These are phyloP conservation scores for Metschnikowia santaceciliae DNA, from an alignment of 805 yeast genomes.

Conservation along the genomic window DNA sequence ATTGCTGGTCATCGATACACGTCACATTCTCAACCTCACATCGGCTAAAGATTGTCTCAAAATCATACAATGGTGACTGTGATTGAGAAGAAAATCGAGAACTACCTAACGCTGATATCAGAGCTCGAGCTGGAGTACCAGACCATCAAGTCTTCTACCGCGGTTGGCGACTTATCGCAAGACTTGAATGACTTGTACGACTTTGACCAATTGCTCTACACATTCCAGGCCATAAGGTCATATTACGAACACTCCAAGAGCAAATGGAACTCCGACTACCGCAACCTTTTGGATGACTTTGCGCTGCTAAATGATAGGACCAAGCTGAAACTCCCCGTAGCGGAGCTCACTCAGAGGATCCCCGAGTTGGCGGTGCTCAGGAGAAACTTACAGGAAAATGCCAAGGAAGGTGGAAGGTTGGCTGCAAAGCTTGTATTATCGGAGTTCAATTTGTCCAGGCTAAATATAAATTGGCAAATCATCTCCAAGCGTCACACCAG, in stretches of 20 bases:
- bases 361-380: slow-evolving; percentile 27
- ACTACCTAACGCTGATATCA: slow-evolving; percentile 6
- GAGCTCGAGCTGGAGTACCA: slow-evolving; percentile 11
- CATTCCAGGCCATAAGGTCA: slow-evolving; percentile 22
- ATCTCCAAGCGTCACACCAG: not conserved
- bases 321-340: slow-evolving; percentile 23
- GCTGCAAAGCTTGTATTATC: slow-evolving; percentile 16
- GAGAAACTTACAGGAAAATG: slow-evolving; percentile 27
- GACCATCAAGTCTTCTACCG: not conserved
- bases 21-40: not conserved
- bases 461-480: not conserved
- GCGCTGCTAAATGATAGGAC: slow-evolving; percentile 14
- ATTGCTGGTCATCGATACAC: not conserved
- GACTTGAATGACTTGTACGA: slow-evolving; percentile 19
- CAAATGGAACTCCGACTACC: slow-evolving; percentile 12
- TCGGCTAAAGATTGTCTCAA: not conserved
- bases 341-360: slow-evolving; percentile 18
- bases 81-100: slow-evolving; percentile 11
- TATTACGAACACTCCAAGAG: slow-evolving; percentile 22
- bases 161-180: slow-evolving; percentile 1
- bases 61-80: not conserved
- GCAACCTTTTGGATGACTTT: slow-evolving; percentile 17
- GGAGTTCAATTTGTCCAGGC: not conserved
- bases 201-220: slow-evolving; percentile 26
- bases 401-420: slow-evolving; percentile 30